A percentile compares a stretch with the other conserved stretches of the same genome.
phyloP scores from a whole-genome alignment of 305 asterid species.

The Fraxinus greggii region DNA sequence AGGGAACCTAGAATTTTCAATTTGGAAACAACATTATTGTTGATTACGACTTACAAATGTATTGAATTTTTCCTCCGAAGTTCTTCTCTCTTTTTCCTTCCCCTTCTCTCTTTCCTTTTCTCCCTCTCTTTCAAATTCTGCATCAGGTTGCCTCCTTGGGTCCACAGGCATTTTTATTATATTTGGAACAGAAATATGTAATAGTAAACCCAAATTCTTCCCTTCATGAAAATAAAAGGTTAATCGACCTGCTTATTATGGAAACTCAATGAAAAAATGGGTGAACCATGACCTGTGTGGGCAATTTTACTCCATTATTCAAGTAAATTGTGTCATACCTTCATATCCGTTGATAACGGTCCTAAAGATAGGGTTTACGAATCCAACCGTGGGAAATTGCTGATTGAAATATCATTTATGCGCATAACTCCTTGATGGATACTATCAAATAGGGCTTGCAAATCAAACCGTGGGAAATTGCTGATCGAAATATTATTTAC shows the following conservation, averaged over 20 bases:
- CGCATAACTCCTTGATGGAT: neutral
- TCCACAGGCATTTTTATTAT: neutral
- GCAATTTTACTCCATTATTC: neutral
- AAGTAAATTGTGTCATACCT: neutral
- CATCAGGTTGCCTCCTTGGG: neutral
- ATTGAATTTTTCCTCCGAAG: no score
- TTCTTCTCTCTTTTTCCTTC: no score
- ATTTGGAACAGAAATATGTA: neutral
- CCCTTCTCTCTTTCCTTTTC: no score
- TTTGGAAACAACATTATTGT: neutral
- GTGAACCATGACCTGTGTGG: neutral
- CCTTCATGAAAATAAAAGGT: neutral
- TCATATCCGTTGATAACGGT: neutral
- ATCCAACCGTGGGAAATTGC: neutral
- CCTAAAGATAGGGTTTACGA: neutral
- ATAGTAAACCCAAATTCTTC: neutral
- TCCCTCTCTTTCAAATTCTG: no score
- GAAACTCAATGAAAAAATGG: neutral
- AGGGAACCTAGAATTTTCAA: neutral
- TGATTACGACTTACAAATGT: no score
- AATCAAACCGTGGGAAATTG: neutral
- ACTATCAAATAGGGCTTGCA: neutral
- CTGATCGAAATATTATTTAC: neutral
- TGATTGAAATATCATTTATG: neutral
- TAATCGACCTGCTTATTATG: neutral